Evolutionary conservation across 2,329 filamentous ascomycete genomes (phyloP).

Genomic region (Diplodia mutila): DNA sequence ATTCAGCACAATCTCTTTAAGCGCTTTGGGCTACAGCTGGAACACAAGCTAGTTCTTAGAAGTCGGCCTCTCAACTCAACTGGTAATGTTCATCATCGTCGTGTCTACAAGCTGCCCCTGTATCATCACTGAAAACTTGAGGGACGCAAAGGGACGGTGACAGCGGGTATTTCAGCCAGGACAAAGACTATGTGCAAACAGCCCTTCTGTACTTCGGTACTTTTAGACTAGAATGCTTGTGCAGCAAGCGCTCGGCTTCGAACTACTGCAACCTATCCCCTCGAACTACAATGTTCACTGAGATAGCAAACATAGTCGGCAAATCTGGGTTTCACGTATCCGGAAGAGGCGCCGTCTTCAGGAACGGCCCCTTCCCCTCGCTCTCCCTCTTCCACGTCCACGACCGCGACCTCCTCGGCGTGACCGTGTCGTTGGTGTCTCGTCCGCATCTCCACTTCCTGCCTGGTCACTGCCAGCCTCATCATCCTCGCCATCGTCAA

Average conservation of each 20-base stretch:
- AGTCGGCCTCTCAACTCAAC: too few species aligned
- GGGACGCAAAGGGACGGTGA: too few species aligned
- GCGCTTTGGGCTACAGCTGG: too few species aligned
- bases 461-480: not conserved
- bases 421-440: not conserved
- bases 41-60: too few species aligned
- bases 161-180: too few species aligned
- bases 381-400: constrained; percentile 23
- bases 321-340: not conserved
- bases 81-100: too few species aligned
- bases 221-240: not conserved
- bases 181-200: too few species aligned
- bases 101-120: too few species aligned
- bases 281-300: not conserved
- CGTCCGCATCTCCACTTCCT: constrained; percentile 3
- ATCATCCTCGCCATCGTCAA: not conserved
- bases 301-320: not conserved
- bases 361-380: constrained; percentile 8
- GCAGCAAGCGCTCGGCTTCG: not conserved
- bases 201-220: constrained; percentile 12
- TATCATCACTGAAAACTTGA: too few species aligned
- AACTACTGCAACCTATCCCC: not conserved
- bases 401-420: not conserved
- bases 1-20: too few species aligned
- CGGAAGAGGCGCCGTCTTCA: not conserved